These are phyloP conservation scores for Austroboletus rostrupii DNA, from an alignment of 1,284 basidiomycete species.

Conservation along the genomic window DNA sequence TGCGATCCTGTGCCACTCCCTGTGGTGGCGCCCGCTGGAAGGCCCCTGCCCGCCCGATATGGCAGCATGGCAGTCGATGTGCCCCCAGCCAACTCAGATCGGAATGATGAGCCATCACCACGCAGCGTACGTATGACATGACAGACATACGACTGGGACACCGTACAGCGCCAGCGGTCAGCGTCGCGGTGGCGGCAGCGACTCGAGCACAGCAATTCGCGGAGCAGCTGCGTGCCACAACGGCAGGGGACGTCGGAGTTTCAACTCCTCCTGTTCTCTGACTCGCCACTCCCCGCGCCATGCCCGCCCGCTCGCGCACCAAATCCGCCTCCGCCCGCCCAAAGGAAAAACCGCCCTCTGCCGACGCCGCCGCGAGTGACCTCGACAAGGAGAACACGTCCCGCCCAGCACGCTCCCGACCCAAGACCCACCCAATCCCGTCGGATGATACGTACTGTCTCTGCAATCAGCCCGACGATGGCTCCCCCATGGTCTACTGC, in stretches of 20 bases:
- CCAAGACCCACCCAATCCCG: slow-evolving; percentile 19
- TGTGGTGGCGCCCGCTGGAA: slow-evolving; percentile 12
- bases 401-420: slow-evolving; percentile 15
- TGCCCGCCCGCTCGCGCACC: slow-evolving; percentile 47
- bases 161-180: neutral
- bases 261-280: slow-evolving; percentile 27
- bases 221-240: slow-evolving; percentile 23
- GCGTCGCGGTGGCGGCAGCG: neutral
- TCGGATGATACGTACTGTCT: slow-evolving; percentile 42
- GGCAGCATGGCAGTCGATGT: slow-evolving; percentile 3
- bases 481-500: slow-evolving; percentile 79
- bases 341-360: slow-evolving; percentile 17
- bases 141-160: slow-evolving; percentile 3
- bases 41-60: slow-evolving; percentile 16
- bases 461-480: slow-evolving; percentile 66
- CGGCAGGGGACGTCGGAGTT: slow-evolving; percentile 26
- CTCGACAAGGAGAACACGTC: slow-evolving; percentile 30
- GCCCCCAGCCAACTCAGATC: slow-evolving; percentile 15
- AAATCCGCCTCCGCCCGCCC: slow-evolving; percentile 21
- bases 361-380: slow-evolving; percentile 24
- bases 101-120: slow-evolving; percentile 4
- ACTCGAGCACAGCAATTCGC: neutral
- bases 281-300: slow-evolving; percentile 23
- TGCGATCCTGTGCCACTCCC: neutral
- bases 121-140: slow-evolving; percentile 11